A percentile compares a stretch with the other conserved stretches of the same genome.
Conservation (phyloP, 345 rosid genomes). For the Garcia nutans region DNA sequence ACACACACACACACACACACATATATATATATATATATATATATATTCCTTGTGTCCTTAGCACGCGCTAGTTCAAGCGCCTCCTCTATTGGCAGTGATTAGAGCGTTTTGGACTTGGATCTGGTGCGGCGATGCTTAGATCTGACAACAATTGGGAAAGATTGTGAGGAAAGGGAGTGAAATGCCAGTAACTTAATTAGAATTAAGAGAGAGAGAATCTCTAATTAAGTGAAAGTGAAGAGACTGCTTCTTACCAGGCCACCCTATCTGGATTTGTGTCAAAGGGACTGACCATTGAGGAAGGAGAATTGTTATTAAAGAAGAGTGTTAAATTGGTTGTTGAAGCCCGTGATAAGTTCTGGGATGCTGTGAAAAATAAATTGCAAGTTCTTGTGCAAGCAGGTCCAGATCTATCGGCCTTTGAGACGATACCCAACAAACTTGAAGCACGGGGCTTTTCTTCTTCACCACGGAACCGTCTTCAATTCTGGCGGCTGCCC, state of each 20-base stretch:
- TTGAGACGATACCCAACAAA: too few relatives aligned
- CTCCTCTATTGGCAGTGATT: conserved; percentile 64
- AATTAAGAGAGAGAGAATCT: background rate
- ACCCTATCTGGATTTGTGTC: conserved; percentile 82
- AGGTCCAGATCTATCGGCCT: too few relatives aligned
- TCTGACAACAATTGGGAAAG: conserved; percentile 41
- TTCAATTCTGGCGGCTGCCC: too few relatives aligned
- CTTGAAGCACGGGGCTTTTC: too few relatives aligned
- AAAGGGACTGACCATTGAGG: conserved; percentile 66
- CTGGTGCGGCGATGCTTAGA: conserved; percentile 34
- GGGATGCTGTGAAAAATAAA: conserved; percentile 48
- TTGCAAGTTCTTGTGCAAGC: too few relatives aligned
- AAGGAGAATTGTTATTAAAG: conserved; percentile 57
- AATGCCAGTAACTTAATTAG: background rate
- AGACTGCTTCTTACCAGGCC: too few relatives aligned
- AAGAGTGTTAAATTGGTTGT: conserved; percentile 72
- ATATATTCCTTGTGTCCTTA: too few relatives aligned
- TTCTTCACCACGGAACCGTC: too few relatives aligned
- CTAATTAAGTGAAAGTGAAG: background rate
- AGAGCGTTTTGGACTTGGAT: background rate
- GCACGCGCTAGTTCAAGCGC: conserved; percentile 88
- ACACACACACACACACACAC: too few relatives aligned
- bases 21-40: too few relatives aligned
- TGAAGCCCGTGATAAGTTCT: conserved; percentile 82
- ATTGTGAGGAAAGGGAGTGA: conserved; percentile 3